phyloP scores from a whole-genome alignment of 2,329 filamentous ascomycete species.

The Microdochium nivale region DNA sequence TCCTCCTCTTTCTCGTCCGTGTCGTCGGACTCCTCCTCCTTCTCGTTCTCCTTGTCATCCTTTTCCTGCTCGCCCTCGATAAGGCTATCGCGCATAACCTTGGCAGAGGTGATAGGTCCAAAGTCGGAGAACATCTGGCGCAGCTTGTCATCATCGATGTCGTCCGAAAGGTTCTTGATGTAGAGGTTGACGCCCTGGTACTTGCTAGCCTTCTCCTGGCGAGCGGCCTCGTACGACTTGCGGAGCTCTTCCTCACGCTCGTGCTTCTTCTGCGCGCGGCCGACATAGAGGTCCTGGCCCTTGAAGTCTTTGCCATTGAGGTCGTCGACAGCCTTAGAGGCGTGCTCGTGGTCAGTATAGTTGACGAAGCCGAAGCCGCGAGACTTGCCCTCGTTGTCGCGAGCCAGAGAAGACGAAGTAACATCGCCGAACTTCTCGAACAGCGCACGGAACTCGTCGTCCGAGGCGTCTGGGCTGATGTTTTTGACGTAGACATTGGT shows the following conservation, averaged over 20 bases:
- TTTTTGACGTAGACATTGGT: constrained; percentile 99
- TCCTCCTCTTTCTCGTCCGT: constrained; percentile 50
- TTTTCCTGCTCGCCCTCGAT: constrained; percentile 47
- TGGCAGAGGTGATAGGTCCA: constrained; percentile 94
- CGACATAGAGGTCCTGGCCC: constrained; percentile 93
- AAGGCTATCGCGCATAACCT: constrained; percentile 89
- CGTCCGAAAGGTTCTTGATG: constrained; percentile 97
- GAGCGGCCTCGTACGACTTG: constrained; percentile 96
- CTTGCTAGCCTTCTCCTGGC: constrained; percentile 97
- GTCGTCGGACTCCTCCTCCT: constrained; percentile 38
- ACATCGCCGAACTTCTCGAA: constrained; percentile 92
- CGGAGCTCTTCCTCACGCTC: constrained; percentile 99
- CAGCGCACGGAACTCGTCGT: constrained; percentile 89
- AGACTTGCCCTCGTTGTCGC: constrained; percentile 83
- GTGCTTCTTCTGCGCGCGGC: constrained; percentile 99
- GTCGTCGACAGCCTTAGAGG: constrained; percentile 77
- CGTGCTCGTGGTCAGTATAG: constrained; percentile 85
- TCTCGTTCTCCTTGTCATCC: constrained; percentile 40
- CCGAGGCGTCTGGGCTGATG: constrained; percentile 72
- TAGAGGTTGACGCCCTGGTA: constrained; percentile 99
- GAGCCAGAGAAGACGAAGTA: constrained; percentile 89
- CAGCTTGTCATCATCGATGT: constrained; percentile 96
- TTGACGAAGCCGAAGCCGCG: constrained; percentile 96
- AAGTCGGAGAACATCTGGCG: constrained; percentile 87
- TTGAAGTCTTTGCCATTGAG: constrained; percentile 89